A percentile compares a stretch with the other conserved stretches of the same genome.
phyloP scores from a whole-genome alignment of 1,284 basidiomycete genomes.

The Mycosarcoma maydis region DNA sequence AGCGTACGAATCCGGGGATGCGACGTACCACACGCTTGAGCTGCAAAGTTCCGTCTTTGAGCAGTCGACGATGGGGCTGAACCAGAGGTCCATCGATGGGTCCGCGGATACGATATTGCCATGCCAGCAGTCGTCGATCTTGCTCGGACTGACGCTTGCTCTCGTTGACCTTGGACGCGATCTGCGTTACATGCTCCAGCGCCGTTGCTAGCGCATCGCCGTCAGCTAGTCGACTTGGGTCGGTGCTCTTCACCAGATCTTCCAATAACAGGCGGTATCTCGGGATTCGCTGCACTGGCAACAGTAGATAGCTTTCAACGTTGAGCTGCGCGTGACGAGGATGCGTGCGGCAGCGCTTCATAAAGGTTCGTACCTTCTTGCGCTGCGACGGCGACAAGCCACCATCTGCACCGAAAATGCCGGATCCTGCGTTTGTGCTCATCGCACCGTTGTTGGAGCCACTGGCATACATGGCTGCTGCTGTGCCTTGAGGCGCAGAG shows the following conservation, averaged over 20 bases:
- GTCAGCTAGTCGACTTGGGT: conserved; percentile 33
- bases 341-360: conserved; percentile 66
- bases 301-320: conserved; percentile 89
- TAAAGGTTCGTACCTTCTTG: conserved; percentile 58
- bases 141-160: conserved; percentile 68
- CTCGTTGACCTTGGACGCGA: conserved; percentile 65
- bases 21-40: conserved; percentile 90
- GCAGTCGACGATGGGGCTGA: conserved; percentile 87
- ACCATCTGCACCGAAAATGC: conserved; percentile 12
- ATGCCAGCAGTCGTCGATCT: conserved; percentile 56
- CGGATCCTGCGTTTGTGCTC: conserved; percentile 4
- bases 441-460: conserved; percentile 4
- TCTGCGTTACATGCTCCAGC: conserved; percentile 57
- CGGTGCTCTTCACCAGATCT: conserved; percentile 60
- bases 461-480: conserved; percentile 14
- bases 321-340: conserved; percentile 95
- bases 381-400: conserved; percentile 41
- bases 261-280: conserved; percentile 82
- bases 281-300: conserved; percentile 95
- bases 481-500: conserved; percentile 24
- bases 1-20: conserved; percentile 76
- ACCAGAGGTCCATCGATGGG: conserved; percentile 94
- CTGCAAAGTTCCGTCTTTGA: conserved; percentile 74
- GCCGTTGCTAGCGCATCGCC: conserved; percentile 46
- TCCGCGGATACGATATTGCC: conserved; percentile 90